Base-by-base conservation (phyloP, 306 rosid genomes). In the Argentina anserina region DNA sequence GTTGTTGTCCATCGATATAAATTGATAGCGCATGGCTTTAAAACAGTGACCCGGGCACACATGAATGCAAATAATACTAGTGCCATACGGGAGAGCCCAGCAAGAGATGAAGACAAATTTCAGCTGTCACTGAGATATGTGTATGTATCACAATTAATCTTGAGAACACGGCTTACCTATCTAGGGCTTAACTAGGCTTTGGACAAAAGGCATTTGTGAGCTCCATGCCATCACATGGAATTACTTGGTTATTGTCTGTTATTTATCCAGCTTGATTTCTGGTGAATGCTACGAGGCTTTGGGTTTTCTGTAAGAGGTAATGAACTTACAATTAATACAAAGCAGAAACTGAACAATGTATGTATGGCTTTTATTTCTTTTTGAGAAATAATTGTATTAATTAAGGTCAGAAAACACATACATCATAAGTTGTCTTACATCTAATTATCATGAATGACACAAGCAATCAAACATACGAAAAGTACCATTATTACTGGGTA, bases 1-100 rank as follows among this genome's bases (percentile, higher is more conserved):
- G 15, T 36, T 62, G 67, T 36, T 62, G 45, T 36, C 12, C 68
- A 11, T n/a, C 29, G 46, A 65, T 4, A 21, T 65, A 81, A 78
- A 81, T 82, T 67, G 74, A 80, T 77, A 67, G 84, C 84, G 87
- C 89, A 81, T 82, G 88, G 75, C 12, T 78, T 41, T 21, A 75
- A 66, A 60, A 70, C 65, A 10, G 33, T 75, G 85, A 37, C 89
- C 85, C 87, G 75, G 83, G 7, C 39, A 28, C 85, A 83, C 87
- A 64, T 59, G 75, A 25, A 58, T 3, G 28, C 68, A 37, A 60
- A 37, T 64, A 36, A 8, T 39, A 10, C 46, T 21, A 7, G 33
- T 69, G 56, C 46, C 62, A 40, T 58, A 14, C 21, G 34, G 63
- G 56, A 18, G 28, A 5, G 4, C 9, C 25, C 25, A 4, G 13